phyloP scores from a whole-genome alignment of 2,329 filamentous ascomycete species.

The Aspergillus novoparasiticus region DNA sequence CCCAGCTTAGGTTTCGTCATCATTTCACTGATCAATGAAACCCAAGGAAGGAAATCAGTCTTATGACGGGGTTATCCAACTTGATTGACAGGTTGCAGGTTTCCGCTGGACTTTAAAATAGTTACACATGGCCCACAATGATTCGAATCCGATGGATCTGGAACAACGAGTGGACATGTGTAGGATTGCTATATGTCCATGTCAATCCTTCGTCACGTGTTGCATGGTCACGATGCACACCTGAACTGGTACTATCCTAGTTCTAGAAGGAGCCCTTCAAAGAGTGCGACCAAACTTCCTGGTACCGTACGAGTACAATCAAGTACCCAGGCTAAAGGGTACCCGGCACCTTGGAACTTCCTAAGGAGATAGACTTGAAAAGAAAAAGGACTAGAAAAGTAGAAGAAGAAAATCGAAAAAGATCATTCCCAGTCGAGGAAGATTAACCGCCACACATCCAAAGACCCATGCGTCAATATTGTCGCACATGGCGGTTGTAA shows the following conservation, averaged over 20 bases:
- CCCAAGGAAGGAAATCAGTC: not conserved
- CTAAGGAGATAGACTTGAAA: not conserved
- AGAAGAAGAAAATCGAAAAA: not conserved
- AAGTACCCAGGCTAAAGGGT: not conserved
- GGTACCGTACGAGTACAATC: not conserved
- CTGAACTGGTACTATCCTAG: not conserved
- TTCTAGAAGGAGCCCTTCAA: not conserved
- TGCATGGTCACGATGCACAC: not conserved
- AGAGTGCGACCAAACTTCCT: not conserved
- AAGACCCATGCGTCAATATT: not conserved
- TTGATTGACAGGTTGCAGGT: not conserved
- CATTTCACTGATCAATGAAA: not conserved
- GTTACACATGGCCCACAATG: constrained; percentile 2
- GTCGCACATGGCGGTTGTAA: constrained; percentile 3
- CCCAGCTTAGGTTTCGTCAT: not conserved
- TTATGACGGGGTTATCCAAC: not conserved
- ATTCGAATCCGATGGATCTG: not conserved
- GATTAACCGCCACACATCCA: not conserved
- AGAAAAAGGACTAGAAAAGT: not conserved
- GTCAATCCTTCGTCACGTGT: not conserved
- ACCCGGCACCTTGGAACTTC: not conserved
- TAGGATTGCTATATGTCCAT: not conserved
- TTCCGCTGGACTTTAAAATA: not conserved
- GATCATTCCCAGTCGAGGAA: not conserved
- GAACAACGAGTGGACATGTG: not conserved